These are phyloP conservation scores for Kodamaea lidongshanica DNA, from an alignment of 805 yeast genomes.

Conservation along the genomic window DNA sequence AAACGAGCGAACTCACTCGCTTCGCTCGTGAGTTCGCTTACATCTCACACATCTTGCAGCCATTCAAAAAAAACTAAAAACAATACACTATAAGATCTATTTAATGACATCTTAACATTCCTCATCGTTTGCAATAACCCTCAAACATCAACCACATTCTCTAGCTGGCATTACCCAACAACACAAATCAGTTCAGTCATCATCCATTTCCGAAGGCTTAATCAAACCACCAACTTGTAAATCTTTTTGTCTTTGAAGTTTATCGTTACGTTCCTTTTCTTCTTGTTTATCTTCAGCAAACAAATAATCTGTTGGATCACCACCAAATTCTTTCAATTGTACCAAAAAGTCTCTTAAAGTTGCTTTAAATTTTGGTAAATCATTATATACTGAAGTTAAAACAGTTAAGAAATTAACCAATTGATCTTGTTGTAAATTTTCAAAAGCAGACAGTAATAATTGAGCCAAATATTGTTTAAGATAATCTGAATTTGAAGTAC, in stretches of 20 bases:
- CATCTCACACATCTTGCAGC: slow-evolving; percentile 2
- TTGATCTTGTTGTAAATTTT: slow-evolving; percentile 80
- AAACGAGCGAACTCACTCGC: too few relatives aligned
- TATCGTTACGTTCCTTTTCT: slow-evolving; percentile 63
- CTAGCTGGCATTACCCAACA: too few relatives aligned
- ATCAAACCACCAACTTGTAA: slow-evolving; percentile 86
- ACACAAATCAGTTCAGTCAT: slow-evolving; percentile 32
- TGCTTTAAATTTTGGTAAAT: slow-evolving; percentile 70
- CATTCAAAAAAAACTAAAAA: slow-evolving; percentile 5
- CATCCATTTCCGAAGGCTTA: slow-evolving; percentile 93
- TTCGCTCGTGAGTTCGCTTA: too few relatives aligned
- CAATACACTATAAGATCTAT: slow-evolving; percentile 1
- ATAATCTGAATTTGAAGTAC: slow-evolving; percentile 74
- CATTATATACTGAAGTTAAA: slow-evolving; percentile 65
- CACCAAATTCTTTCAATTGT: slow-evolving; percentile 93
- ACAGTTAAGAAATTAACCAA: slow-evolving; percentile 75
- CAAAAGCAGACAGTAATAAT: slow-evolving; percentile 84
- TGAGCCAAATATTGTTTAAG: slow-evolving; percentile 76
- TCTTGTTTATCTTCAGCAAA: slow-evolving; percentile 89
- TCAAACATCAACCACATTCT: too few relatives aligned
- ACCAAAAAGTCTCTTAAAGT: slow-evolving; percentile 91
- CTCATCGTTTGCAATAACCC: too few relatives aligned
- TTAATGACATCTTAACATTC: too few relatives aligned
- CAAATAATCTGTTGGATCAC: slow-evolving; percentile 89
- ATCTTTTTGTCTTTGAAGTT: slow-evolving; percentile 72